phyloP scores from a whole-genome alignment of 2,329 filamentous ascomycete genomes.

The Pseudopyricularia cyperi region DNA sequence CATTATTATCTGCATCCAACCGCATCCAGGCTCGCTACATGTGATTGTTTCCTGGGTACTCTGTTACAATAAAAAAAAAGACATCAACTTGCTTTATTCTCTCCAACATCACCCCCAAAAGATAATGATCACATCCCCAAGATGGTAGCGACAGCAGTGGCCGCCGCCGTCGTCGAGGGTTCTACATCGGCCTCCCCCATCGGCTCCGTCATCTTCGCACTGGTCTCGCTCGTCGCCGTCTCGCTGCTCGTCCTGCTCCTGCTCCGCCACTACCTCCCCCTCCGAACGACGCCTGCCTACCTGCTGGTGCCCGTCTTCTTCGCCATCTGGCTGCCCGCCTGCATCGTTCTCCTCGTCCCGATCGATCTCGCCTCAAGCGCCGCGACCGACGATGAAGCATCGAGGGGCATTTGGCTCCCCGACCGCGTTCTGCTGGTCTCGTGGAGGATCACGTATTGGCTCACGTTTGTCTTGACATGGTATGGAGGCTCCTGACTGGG shows the following conservation, averaged over 20 bases:
- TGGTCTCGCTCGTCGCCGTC: conserved; percentile 59
- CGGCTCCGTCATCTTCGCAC: conserved; percentile 68
- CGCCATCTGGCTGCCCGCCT: conserved; percentile 82
- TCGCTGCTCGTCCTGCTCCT: conserved; percentile 69
- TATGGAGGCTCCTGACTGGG: conserved; percentile 23
- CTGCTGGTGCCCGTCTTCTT: conserved; percentile 89
- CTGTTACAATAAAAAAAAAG: not conserved
- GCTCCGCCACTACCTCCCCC: conserved; percentile 76
- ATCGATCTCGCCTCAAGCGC: conserved; percentile 89
- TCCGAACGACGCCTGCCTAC: conserved; percentile 82
- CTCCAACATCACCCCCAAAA: not conserved
- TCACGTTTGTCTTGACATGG: conserved; percentile 93
- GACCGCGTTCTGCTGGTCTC: conserved; percentile 66
- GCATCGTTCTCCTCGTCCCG: conserved; percentile 82
- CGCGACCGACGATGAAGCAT: conserved; percentile 54
- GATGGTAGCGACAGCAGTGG: conserved; percentile 8
- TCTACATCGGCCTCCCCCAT: conserved; percentile 39
- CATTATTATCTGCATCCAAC: no score
- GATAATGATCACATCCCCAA: conserved; percentile 3
- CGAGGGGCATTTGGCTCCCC: conserved; percentile 78
- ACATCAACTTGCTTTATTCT: not conserved
- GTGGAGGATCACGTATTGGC: conserved; percentile 95
- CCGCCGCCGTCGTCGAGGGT: conserved; percentile 1
- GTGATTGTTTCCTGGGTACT: not conserved
- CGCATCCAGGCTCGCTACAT: not conserved